These are phyloP conservation scores for Cladophialophora chaetospira DNA, from an alignment of 2,329 filamentous ascomycete genomes.

Conservation along the genomic window DNA sequence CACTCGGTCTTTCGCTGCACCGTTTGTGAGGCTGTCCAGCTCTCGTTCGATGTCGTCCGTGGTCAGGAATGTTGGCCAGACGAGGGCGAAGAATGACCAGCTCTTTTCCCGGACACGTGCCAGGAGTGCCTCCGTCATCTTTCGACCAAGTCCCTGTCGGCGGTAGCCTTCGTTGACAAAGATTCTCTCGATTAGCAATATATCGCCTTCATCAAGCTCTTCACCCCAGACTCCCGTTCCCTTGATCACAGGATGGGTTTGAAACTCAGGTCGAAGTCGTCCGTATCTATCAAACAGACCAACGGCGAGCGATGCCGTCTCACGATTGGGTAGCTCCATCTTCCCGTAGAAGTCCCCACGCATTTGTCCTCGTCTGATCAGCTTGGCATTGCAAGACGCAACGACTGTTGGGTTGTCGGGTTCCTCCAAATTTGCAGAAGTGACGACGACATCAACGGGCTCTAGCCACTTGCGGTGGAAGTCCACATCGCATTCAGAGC, in stretches of 20 bases:
- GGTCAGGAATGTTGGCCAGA: slow-evolving; percentile 30
- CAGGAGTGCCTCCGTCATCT: slow-evolving; percentile 37
- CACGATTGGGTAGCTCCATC: slow-evolving; percentile 39
- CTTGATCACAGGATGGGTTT: slow-evolving; percentile 36
- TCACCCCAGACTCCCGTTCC: slow-evolving; percentile 37
- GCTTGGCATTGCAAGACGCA: slow-evolving; percentile 21
- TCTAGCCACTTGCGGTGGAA: slow-evolving; percentile 24
- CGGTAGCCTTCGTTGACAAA: slow-evolving; percentile 33
- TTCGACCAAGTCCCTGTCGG: slow-evolving; percentile 39
- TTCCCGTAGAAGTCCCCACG: slow-evolving; percentile 37
- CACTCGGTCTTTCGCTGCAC: slow-evolving; percentile 24
- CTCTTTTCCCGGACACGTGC: slow-evolving; percentile 32
- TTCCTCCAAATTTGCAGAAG: slow-evolving; percentile 8
- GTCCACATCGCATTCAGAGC: slow-evolving; percentile 11
- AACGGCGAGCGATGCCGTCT: slow-evolving; percentile 39
- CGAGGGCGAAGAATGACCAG: slow-evolving; percentile 34
- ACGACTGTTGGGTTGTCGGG: slow-evolving; percentile 9
- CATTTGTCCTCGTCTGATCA: slow-evolving; percentile 31
- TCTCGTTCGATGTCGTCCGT: slow-evolving; percentile 28
- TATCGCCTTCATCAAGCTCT: slow-evolving; percentile 36
- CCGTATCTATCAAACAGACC: slow-evolving; percentile 45
- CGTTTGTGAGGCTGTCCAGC: slow-evolving; percentile 16
- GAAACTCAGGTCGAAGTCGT: slow-evolving; percentile 39
- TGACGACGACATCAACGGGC: slow-evolving; percentile 17
- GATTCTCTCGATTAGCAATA: slow-evolving; percentile 37